Percentiles rank a stretch among this genome's conserved stretches.
Conservation (phyloP, 208 protist genomes). For the Trypanosoma boissoni region DNA sequence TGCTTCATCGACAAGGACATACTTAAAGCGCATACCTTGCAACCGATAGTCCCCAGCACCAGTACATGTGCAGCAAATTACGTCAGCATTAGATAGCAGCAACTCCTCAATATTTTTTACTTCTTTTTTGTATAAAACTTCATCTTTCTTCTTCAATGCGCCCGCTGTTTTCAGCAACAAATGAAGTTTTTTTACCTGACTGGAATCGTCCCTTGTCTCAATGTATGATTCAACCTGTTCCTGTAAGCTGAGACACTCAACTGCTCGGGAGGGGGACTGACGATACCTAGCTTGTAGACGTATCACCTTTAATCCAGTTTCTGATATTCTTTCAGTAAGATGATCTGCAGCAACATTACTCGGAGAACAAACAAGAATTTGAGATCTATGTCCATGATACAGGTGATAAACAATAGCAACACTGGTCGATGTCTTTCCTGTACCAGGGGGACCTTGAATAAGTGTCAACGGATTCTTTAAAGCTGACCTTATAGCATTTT, state of each 20-base stretch:
- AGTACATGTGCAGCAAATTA: conserved; percentile 96
- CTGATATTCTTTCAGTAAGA: conserved; percentile 93
- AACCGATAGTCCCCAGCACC: conserved; percentile 91
- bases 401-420: conserved; percentile 96
- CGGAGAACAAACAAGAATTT: conserved; percentile 85
- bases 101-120: conserved; percentile 54
- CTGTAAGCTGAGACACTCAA: conserved; percentile 92
- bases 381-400: conserved; percentile 32
- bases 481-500: conserved; percentile 65
- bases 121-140: conserved; percentile 55
- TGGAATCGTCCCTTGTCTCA: conserved; percentile 4
- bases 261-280: conserved; percentile 69
- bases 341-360: conserved; percentile 98
- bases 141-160: conserved; percentile 69
- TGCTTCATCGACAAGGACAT: conserved; percentile 97
- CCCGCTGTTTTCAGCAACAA: conserved; percentile 78
- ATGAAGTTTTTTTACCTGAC: conserved; percentile 54
- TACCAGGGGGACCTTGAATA: conserved; percentile 74
- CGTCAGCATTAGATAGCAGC: conserved; percentile 88
- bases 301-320: conserved; percentile 94
- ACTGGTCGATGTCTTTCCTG: conserved; percentile 96
- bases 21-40: conserved; percentile 73
- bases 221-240: conserved; percentile 69
- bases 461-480: conserved; percentile 73
- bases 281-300: conserved; percentile 90